These are phyloP conservation scores for Aquanectria penicillioides DNA, from an alignment of 2,329 filamentous ascomycete genomes.

Conservation along the genomic window DNA sequence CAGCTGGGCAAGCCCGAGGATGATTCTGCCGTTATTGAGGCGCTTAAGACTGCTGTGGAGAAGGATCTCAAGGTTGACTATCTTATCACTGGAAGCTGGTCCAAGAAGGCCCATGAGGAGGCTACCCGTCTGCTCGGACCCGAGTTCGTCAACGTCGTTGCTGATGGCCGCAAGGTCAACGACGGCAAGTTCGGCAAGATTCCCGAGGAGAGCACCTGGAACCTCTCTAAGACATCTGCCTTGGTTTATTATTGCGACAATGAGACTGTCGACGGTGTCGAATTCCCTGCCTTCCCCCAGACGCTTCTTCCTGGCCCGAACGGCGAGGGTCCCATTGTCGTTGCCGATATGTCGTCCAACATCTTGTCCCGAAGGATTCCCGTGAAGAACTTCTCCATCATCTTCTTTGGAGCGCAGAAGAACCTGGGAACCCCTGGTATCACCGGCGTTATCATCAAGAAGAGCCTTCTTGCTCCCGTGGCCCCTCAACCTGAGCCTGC, in stretches of 20 bases:
- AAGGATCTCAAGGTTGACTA: conserved; percentile 86
- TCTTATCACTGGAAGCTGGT: conserved; percentile 88
- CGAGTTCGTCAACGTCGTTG: conserved; percentile 79
- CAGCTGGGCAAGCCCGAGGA: conserved; percentile 60
- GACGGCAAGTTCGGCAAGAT: conserved; percentile 89
- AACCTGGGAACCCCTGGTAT: conserved; percentile 89
- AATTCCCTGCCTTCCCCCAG: conserved; percentile 81
- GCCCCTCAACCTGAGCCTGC: conserved; percentile 72
- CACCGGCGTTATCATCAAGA: conserved; percentile 86
- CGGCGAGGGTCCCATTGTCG: conserved; percentile 77
- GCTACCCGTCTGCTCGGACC: conserved; percentile 79
- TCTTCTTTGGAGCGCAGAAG: conserved; percentile 96
- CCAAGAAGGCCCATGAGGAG: conserved; percentile 87
- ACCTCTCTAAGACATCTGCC: conserved; percentile 72
- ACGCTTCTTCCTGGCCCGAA: conserved; percentile 66
- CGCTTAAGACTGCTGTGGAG: conserved; percentile 71
- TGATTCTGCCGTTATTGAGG: conserved; percentile 63
- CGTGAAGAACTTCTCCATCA: conserved; percentile 79
- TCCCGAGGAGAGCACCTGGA: conserved; percentile 80
- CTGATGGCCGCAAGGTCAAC: conserved; percentile 73
- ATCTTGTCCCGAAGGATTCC: conserved; percentile 85
- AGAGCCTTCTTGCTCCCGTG: conserved; percentile 77
- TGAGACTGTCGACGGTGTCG: conserved; percentile 93
- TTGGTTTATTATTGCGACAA: conserved; percentile 94
- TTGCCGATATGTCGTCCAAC: conserved; percentile 95